These are phyloP conservation scores for Backusella luteola DNA, from an alignment of 192 early-diverging fungal genomes.

Conservation along the genomic window DNA sequence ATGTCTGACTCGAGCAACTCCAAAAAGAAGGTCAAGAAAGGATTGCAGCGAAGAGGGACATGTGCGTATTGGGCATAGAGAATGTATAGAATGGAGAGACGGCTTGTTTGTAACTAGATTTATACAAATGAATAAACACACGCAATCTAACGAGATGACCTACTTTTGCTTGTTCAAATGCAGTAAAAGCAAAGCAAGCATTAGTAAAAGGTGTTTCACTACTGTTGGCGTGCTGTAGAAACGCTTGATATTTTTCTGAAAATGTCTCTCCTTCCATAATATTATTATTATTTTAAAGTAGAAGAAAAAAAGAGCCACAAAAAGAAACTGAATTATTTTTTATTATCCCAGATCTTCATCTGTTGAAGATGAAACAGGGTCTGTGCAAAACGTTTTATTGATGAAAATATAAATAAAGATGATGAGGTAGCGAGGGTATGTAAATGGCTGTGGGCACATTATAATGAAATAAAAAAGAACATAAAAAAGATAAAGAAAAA, in stretches of 20 bases:
- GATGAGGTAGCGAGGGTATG: conserved; percentile 20
- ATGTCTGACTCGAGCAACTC: not conserved
- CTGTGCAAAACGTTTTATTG: not conserved
- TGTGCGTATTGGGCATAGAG: conserved; percentile 17
- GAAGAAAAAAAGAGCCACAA: not conserved
- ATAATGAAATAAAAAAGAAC: conserved; percentile 7
- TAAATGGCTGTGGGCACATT: conserved; percentile 14
- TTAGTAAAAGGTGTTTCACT: not conserved
- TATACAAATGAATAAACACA: not conserved
- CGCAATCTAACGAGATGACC: not conserved
- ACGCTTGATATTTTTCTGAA: conserved; percentile 12
- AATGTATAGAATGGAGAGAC: conserved; percentile 17
- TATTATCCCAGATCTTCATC: not conserved
- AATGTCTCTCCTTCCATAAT: conserved; percentile 2
- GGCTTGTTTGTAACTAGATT: not conserved
- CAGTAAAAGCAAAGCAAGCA: conserved; percentile 7
- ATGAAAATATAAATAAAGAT: not conserved
- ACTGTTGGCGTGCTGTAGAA: not conserved
- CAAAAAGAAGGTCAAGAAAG: conserved; percentile 24
- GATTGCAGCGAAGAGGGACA: conserved; percentile 17
- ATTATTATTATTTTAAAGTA: not conserved
- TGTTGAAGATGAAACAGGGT: not conserved
- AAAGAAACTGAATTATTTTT: not conserved
- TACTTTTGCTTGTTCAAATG: conserved; percentile 10
- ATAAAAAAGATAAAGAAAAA: not conserved